Percentiles rank a stretch among this genome's conserved stretches.
Evolutionary conservation across 129 eudicot genomes (phyloP).

Genomic region (Saposhnikovia divaricata): DNA sequence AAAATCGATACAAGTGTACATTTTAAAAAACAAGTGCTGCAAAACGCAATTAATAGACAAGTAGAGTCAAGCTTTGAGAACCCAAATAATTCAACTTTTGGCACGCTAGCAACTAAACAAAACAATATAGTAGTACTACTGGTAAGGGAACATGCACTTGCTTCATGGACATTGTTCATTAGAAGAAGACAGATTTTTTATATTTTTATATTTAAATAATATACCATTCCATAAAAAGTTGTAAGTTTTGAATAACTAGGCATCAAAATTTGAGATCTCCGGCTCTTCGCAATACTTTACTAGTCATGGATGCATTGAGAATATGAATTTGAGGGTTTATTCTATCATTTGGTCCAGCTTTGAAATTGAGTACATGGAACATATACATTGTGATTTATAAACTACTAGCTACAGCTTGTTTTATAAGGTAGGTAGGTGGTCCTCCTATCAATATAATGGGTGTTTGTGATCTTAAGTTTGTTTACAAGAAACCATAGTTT

Average conservation of each 20-base stretch:
- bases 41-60: slow-evolving; percentile 6
- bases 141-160: slow-evolving; percentile 1
- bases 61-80: slow-evolving; percentile 6
- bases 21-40: not conserved
- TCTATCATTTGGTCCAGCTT: slow-evolving; percentile 1
- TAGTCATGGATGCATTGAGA: slow-evolving; percentile 3
- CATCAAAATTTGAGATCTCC: slow-evolving; percentile 7
- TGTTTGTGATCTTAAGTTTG: not conserved
- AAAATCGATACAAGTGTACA: not conserved
- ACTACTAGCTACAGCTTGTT: not conserved
- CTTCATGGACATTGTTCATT: slow-evolving; percentile 6
- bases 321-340: not conserved
- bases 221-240: not conserved
- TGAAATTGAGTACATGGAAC: slow-evolving; percentile 6
- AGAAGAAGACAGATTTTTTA: slow-evolving; percentile 9
- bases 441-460: not conserved
- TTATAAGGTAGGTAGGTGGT: slow-evolving; percentile 3
- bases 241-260: slow-evolving; percentile 3
- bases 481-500: not conserved
- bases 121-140: not conserved
- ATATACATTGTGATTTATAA: too few relatives aligned
- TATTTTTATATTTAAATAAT: not conserved
- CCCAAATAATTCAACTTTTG: slow-evolving; percentile 1
- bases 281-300: not conserved
- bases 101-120: slow-evolving; percentile 4